A percentile compares a stretch with the other conserved stretches of the same genome.
Conservation (phyloP, 495 filamentous ascomycete genomes). For the Penicillium ochrochloron region DNA sequence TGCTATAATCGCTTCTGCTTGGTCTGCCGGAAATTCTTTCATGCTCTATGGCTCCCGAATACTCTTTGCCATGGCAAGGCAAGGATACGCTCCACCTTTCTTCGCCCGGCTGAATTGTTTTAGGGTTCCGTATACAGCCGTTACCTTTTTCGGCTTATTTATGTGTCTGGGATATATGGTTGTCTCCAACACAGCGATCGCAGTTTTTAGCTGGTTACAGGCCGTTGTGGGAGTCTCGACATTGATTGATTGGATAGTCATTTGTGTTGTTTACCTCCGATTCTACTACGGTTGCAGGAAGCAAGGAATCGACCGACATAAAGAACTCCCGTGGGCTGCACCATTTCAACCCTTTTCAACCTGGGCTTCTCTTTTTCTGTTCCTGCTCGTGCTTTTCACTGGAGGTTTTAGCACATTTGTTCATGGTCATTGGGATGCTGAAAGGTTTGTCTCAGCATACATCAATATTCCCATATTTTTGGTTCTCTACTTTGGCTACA, state of each 20-base stretch:
- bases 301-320: constrained; percentile 47
- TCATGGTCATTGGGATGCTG: constrained; percentile 47
- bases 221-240: constrained; percentile 56
- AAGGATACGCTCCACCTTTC: constrained; percentile 43
- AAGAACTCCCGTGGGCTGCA: constrained; percentile 52
- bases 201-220: constrained; percentile 63
- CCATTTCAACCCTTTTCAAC: constrained; percentile 55
- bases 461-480: constrained; percentile 34
- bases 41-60: constrained; percentile 51
- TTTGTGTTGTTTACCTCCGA: constrained; percentile 57
- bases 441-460: constrained; percentile 36
- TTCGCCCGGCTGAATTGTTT: constrained; percentile 59
- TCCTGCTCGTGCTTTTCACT: constrained; percentile 47
- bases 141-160: constrained; percentile 51
- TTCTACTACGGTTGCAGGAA: constrained; percentile 57
- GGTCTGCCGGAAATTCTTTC: constrained; percentile 52
- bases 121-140: constrained; percentile 61
- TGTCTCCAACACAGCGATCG: constrained; percentile 53
- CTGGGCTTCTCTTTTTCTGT: constrained; percentile 51
- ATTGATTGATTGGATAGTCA: constrained; percentile 58
- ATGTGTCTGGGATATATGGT: constrained; percentile 62
- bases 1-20: constrained; percentile 48
- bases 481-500: background rate
- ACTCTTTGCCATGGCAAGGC: constrained; percentile 46
- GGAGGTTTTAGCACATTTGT: constrained; percentile 49